Percentiles rank a stretch among this genome's conserved stretches.
phyloP scores from a whole-genome alignment of 192 early-diverging fungal species.

The Paraglomus brasilianum region DNA sequence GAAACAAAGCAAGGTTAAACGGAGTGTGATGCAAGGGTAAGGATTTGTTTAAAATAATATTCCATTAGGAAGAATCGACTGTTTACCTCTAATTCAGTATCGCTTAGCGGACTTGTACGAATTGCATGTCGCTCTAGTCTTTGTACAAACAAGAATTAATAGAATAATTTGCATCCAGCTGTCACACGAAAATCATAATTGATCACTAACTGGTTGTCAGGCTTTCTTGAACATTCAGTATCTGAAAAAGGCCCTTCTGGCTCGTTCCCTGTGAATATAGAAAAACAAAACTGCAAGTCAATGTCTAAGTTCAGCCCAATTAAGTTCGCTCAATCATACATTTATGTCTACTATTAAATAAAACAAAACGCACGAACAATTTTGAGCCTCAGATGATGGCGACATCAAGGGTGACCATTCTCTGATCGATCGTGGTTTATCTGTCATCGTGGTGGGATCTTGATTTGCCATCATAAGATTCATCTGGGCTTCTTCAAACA shows the following conservation, averaged over 20 bases:
- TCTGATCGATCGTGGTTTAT: no score
- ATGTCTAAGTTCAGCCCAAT: no score
- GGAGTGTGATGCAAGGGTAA: neutral
- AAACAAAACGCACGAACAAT: no score
- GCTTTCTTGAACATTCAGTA: conserved; percentile 25
- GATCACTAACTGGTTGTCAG: conserved; percentile 16
- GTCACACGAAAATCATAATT: conserved; percentile 18
- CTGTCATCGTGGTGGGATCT: no score
- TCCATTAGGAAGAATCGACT: neutral
- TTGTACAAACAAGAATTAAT: neutral
- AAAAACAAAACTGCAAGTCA: no score
- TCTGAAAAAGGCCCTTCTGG: conserved; percentile 28
- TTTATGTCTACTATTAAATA: no score
- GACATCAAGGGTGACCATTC: no score
- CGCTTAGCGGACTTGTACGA: conserved; percentile 49
- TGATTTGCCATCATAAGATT: no score
- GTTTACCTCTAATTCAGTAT: conserved; percentile 60
- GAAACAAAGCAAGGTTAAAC: neutral
- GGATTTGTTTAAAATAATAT: neutral
- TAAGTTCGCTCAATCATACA: no score
- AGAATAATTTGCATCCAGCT: neutral
- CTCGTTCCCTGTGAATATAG: conserved; percentile 27
- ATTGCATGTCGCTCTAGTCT: conserved; percentile 16
- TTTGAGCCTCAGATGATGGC: no score
- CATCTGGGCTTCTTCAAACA: no score